Evolutionary conservation across 768 basidiomycete genomes (phyloP), one percentile per base, ranked within the genome.

Genomic region (Lactarius psammicola): DNA sequence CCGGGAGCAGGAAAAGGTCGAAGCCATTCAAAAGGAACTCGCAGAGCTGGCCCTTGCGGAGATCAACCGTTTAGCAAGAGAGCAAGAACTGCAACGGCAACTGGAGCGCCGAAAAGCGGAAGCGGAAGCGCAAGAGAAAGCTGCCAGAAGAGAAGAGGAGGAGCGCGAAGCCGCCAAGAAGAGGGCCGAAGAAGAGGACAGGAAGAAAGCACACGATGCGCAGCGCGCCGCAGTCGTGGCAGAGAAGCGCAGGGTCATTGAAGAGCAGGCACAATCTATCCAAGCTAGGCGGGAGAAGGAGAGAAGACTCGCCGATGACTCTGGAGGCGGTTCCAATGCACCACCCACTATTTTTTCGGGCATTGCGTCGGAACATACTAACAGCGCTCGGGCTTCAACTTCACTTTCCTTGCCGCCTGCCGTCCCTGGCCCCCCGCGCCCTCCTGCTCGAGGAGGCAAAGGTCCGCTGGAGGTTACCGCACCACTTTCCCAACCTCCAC

Each of bases 201-300:
- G 65, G 56, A 49, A 30, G 56, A 56, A 13, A 34, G 26, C 42
- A 15, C 59, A 62, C 40, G 65, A 58, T 1, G 42, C 31, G 20
- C 65, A 62, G 34, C 65, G 65, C 11, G 65, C 65, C 17, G 61
- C 51, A 20, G 61, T 63, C 18, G 18, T 66, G 57, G 65, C 51
- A n/a, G 42, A 42, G 0, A 66, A 63, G 10, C 55, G 57, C 26
- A 49, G 61, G 33, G 49, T 51, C 11, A 42, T 23, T 8, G 56
- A 62, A 38, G 49, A n/a, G 6, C 56, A 55, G 2, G 56, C 51
- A 4, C 65, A 63, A 33, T 55, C 51, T 13, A 59, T 66, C 2
- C 65, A 66, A 62, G 60, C 56, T 15, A 56, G 44, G 31, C 61
- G 65, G 8, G 65, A 63, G 49, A 63, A 61, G 8, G 65, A 63